These are phyloP conservation scores for Neobulgaria alba DNA, from an alignment of 2,329 filamentous ascomycete genomes.

Conservation along the genomic window DNA sequence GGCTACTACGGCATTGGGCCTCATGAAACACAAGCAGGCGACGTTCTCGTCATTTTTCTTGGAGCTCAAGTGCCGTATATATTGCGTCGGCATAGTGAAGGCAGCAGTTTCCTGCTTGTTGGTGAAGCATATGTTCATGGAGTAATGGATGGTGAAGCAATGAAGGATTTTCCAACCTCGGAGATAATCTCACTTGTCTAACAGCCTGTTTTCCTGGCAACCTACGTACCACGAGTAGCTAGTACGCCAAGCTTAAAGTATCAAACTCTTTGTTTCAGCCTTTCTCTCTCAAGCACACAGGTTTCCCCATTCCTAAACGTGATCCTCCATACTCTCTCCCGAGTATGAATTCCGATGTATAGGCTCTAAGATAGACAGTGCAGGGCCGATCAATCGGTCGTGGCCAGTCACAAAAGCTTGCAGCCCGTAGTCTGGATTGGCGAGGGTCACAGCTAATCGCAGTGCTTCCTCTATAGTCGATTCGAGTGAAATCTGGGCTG, in stretches of 20 bases:
- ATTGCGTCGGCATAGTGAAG: slow-evolving; percentile 1
- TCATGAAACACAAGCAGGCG: neutral
- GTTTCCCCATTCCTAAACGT: neutral
- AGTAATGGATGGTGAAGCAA: slow-evolving; percentile 4
- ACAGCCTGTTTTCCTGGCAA: neutral
- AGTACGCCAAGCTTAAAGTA: neutral
- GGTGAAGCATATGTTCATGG: slow-evolving; percentile 9
- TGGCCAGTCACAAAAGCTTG: slow-evolving; percentile 45
- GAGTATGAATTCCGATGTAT: neutral
- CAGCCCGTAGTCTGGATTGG: slow-evolving; percentile 16
- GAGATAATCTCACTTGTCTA: neutral
- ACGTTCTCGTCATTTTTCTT: slow-evolving; percentile 1
- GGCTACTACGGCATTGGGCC: neutral
- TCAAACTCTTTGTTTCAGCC: neutral
- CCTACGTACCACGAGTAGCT: neutral
- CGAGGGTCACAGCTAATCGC: slow-evolving; percentile 33
- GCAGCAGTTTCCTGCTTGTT: neutral
- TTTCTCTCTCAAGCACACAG: neutral
- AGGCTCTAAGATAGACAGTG: slow-evolving; percentile 1
- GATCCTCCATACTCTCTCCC: neutral
- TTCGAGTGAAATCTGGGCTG: slow-evolving; percentile 28
- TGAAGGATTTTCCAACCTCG: neutral
- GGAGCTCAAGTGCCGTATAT: slow-evolving; percentile 3
- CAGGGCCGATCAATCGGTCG: slow-evolving; percentile 50
- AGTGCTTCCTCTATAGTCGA: slow-evolving; percentile 48